Percentiles rank a stretch among this genome's conserved stretches.
phyloP scores from a whole-genome alignment of 140 eudicot species.

The Senecio squalidus region DNA sequence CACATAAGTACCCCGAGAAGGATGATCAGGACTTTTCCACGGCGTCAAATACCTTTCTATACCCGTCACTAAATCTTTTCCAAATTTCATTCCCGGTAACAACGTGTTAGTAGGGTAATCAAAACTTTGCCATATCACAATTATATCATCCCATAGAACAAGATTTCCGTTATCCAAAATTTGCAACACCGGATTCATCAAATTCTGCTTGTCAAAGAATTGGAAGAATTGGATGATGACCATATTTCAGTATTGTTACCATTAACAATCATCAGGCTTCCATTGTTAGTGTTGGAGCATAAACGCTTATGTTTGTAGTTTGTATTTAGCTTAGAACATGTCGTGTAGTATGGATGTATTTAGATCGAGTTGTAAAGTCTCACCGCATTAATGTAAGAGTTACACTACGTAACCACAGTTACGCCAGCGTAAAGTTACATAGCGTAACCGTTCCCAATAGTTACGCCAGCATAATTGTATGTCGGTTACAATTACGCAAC shows the following conservation, averaged over 20 bases:
- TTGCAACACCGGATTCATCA: slow-evolving; percentile 14
- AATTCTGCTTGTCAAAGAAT: not conserved
- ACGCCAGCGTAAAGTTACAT: too few species aligned
- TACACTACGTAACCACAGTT: too few species aligned
- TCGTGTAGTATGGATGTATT: too few species aligned
- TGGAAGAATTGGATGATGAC: slow-evolving; percentile 24
- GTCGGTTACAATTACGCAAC: too few species aligned
- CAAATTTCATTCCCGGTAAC: slow-evolving; percentile 31
- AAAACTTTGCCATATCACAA: slow-evolving; percentile 37
- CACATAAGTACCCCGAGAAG: slow-evolving; percentile 7
- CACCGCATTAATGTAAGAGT: too few species aligned
- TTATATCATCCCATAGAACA: slow-evolving; percentile 13
- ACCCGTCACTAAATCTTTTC: slow-evolving; percentile 26
- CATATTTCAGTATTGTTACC: slow-evolving; percentile 9
- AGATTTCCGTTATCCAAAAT: slow-evolving; percentile 32
- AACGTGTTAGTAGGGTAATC: slow-evolving; percentile 32
- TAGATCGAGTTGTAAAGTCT: too few species aligned
- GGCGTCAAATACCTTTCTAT: slow-evolving; percentile 13
- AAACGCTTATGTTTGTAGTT: too few species aligned
- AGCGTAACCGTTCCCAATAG: too few species aligned
- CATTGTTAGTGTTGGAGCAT: not conserved
- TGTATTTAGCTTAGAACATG: too few species aligned
- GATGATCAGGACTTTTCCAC: slow-evolving; percentile 29
- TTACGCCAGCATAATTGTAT: too few species aligned
- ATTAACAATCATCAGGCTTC: slow-evolving; percentile 9